Conservation (phyloP, 2,329 filamentous ascomycete genomes). For the Torrubiella hemipterigena region DNA sequence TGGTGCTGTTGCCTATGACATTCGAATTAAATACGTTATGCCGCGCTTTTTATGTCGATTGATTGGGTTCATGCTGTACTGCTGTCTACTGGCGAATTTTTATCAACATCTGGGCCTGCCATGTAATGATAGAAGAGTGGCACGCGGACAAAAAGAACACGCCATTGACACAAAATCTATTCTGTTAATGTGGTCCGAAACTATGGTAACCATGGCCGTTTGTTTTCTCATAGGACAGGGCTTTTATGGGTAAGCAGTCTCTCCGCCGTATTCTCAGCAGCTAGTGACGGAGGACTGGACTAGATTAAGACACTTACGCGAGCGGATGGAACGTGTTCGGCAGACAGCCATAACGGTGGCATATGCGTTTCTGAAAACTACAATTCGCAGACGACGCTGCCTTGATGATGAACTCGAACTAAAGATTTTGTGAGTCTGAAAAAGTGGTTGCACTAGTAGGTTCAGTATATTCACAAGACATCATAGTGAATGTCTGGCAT, state of each 20-base stretch:
- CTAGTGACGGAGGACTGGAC: no score
- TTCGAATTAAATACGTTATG: slow-evolving; percentile 1
- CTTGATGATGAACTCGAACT: slow-evolving; percentile 8
- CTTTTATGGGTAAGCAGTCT: slow-evolving; percentile 9
- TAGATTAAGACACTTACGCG: no score
- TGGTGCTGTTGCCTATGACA: slow-evolving; percentile 9
- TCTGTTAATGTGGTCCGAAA: slow-evolving; percentile 7
- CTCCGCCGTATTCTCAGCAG: no score
- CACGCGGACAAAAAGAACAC: not conserved
- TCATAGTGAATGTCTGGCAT: slow-evolving; percentile 14
- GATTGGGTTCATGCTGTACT: slow-evolving; percentile 6
- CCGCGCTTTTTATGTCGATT: slow-evolving; percentile 3
- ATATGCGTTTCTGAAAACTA: slow-evolving; percentile 12
- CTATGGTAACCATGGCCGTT: slow-evolving; percentile 4
- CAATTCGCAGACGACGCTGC: slow-evolving; percentile 1
- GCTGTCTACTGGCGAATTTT: slow-evolving; percentile 5
- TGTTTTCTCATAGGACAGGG: slow-evolving; percentile 13
- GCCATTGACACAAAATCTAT: not conserved
- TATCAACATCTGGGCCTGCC: slow-evolving; percentile 5
- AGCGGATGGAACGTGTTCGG: slow-evolving; percentile 11
- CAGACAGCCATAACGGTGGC: slow-evolving; percentile 10
- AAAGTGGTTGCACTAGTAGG: no score
- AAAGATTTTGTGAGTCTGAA: slow-evolving; percentile 9
- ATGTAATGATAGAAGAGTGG: not conserved
- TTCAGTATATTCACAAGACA: no score